phyloP scores from a whole-genome alignment of 2,329 filamentous ascomycete genomes.

The Paracamarosporium sp. region DNA sequence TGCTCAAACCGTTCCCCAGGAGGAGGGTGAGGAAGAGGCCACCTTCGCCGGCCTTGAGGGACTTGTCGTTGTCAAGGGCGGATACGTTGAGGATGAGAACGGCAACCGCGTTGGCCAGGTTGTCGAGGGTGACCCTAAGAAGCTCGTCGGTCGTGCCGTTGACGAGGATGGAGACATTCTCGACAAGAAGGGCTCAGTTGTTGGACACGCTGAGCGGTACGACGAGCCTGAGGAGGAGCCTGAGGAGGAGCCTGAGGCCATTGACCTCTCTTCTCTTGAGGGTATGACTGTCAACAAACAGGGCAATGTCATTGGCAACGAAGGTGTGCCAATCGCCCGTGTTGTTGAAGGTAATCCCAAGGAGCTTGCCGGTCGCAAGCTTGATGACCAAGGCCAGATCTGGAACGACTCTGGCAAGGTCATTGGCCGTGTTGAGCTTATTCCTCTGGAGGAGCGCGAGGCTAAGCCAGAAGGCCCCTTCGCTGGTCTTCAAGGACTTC shows the following conservation, averaged over 20 bases:
- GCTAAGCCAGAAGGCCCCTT: slow-evolving; percentile 59
- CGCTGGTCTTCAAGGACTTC: slow-evolving; percentile 56
- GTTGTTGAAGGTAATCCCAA: slow-evolving; percentile 71
- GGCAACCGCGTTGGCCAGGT: slow-evolving; percentile 58
- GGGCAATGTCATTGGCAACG: slow-evolving; percentile 58
- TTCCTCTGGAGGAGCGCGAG: slow-evolving; percentile 69
- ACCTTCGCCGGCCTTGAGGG: slow-evolving; percentile 59
- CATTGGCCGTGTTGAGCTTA: slow-evolving; percentile 71
- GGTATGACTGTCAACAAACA: slow-evolving; percentile 59
- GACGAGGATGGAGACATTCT: slow-evolving; percentile 61
- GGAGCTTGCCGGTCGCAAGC: slow-evolving; percentile 71
- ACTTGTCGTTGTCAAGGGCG: slow-evolving; percentile 57
- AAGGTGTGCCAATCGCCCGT: slow-evolving; percentile 63
- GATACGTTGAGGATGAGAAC: slow-evolving; percentile 58
- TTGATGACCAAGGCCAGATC: slow-evolving; percentile 74
- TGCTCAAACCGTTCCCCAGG: slow-evolving; percentile 54
- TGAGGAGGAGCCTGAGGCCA: slow-evolving; percentile 50
- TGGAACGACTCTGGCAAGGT: slow-evolving; percentile 76
- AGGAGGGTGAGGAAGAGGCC: slow-evolving; percentile 56
- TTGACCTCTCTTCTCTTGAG: slow-evolving; percentile 54
- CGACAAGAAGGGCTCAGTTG: slow-evolving; percentile 60
- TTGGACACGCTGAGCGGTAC: slow-evolving; percentile 59
- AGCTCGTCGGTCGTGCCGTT: slow-evolving; percentile 57
- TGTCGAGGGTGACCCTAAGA: slow-evolving; percentile 58
- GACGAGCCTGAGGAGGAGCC: slow-evolving; percentile 70